phyloP scores from a whole-genome alignment of 1,284 basidiomycete genomes.

The Austropuccinia psidii region DNA sequence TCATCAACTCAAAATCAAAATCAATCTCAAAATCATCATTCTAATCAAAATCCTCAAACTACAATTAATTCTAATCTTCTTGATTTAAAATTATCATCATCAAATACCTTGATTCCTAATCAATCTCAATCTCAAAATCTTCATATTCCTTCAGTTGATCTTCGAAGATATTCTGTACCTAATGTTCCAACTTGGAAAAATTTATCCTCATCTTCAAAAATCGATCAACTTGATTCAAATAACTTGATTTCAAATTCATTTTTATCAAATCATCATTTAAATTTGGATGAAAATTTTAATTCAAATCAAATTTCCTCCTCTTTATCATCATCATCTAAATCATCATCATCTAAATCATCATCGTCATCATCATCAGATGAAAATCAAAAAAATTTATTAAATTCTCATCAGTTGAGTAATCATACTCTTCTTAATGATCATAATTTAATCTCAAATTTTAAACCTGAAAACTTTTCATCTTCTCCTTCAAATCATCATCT shows the following conservation, averaged over 20 bases:
- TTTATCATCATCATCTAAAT: no score
- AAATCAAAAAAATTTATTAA: no score
- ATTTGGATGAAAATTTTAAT: no score
- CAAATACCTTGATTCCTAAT: not conserved
- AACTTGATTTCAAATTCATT: no score
- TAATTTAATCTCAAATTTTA: not conserved
- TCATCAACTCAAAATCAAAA: not conserved
- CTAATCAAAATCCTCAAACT: not conserved
- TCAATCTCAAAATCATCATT: not conserved
- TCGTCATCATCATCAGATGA: no score
- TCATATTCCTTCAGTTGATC: not conserved
- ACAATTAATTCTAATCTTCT: not conserved
- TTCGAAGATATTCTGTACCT: slow-evolving; percentile 30
- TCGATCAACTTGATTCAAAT: no score
- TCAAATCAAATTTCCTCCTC: no score
- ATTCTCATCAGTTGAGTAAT: not conserved
- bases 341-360: no score
- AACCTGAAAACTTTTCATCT: not conserved
- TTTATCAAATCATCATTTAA: no score
- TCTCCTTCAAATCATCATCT: not conserved
- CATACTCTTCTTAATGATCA: not conserved
- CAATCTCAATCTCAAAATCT: not conserved
- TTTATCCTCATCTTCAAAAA: not conserved
- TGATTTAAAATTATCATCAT: not conserved
- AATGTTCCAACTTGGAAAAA: slow-evolving; percentile 31